Base-by-base conservation (phyloP, 2,329 filamentous ascomycete species). In the Bipolaris zeicola region DNA sequence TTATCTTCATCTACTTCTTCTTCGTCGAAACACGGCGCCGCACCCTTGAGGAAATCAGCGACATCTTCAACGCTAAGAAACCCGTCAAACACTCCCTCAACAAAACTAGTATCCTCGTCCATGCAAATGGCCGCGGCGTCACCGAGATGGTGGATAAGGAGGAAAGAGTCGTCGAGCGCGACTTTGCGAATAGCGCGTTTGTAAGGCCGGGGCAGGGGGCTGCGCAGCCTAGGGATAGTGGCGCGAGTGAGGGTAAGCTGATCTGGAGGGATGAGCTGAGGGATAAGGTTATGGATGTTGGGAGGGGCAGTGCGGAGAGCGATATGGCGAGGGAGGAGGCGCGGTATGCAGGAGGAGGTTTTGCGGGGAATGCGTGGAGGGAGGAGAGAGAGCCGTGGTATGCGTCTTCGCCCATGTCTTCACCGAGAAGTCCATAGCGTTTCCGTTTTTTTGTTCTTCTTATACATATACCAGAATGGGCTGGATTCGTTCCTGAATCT, bases 41-140 rank as follows among this genome's bases (percentile, higher is more conserved):
- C 58, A 81, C 77, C 10, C 71, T 81, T 20, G 80, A 82, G 62
- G 80, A 81, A 64, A 66, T 82, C 11, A 74, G 76, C 18, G 70
- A 73, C 22, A 78, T 81, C 50, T 81, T 82, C 60, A 70, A 71
- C 39, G 70, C 71, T 0, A 66, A 62, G 44, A 73, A 76, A 26
- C 78, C 78, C 0, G 77, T 80, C 16, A 76, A 77, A 62, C 67
- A 72, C 6, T 68, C 63, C 8, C 53, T 76, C 16, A 62, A 54
- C 26, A 70, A 66, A 57, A 75, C 67, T 11, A 61, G 64, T 20
- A 72, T 74, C 51, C 64, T 72, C 20, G 60, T 73, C 57, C 69
- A 72, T 54, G 70, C 68, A 1, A 55, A 57, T 4, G 66, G 71
- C 16, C 52, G 61, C 6, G 70, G 71, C 8, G 71, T 73, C 1